Base-by-base conservation (phyloP, 257 asterid genomes). In the Gentiana dahurica region DNA sequence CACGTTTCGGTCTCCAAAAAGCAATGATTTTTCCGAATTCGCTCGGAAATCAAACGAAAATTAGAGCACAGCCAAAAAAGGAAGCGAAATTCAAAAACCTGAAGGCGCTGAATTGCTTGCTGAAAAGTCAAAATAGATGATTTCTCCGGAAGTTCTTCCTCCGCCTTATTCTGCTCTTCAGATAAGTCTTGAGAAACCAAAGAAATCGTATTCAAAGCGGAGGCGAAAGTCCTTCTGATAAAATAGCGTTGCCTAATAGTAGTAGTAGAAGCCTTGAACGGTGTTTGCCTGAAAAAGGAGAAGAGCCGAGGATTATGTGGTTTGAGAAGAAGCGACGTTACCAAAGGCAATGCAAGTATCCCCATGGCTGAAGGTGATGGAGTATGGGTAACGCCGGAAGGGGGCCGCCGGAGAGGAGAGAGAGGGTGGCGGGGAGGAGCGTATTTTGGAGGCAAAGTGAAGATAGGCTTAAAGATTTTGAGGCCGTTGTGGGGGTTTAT, bases 81-180 rank as follows among this genome's bases (percentile, higher is more conserved):
- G 8, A 47, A 47, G 9, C 9, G 36, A 5, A 34, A 59, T 3
- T 1, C 8, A 1, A 4, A 51, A 47, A 84, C 98, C 98, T 87
- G 98, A 12, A 91, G 92, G 50, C 95, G 79, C 78, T 91, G 98
- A 73, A 91, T 84, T 47, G 98, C 98, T 76, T 85, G 95, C 48
- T 91, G 98, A 52, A 91, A 91, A 65, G 89, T 87, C 55, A 83
- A 92, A 58, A 63, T 76, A 35, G 89, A 73, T 6, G 81, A 38
- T 43, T 62, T 71, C 44, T 54, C 61, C 44, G 13, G 54, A 24
- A 24, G 1, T 24, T 24, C 9, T 38, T 57, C 24, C 1, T 59
- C 65, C 7, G 66, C 44, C 51, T 48, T 46, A 51, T 54, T 36
- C 46, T 60, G 59, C 24, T 36, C 67, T 3, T 52, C 38, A 0